Evolutionary conservation across 129 eudicot genomes (phyloP), one percentile per base, ranked within the genome.

Genomic region (Smallanthus sonchifolius): DNA sequence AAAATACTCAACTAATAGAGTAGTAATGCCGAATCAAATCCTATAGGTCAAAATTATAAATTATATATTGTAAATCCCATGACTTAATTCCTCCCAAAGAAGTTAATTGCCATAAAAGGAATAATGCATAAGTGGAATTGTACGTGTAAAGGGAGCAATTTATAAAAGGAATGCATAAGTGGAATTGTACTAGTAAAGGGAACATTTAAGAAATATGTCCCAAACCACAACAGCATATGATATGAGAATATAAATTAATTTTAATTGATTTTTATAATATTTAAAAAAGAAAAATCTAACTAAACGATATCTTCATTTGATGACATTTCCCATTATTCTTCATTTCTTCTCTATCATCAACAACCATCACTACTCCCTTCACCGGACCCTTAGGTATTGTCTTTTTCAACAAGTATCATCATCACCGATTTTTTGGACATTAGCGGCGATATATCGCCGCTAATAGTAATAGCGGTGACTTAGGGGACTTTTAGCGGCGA

Each of bases 31-130:
- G 56, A 36, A 73, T 73, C 30, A 56, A 43, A 72, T 9, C 43
- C 44, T 28, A 28, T 13, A 7, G 28, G 61, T 17, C 35, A 19
- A 19, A 54, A 2, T 19, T 54, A 54, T 54, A 19, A 54, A 2
- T 19, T 54, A 54, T 54, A 54, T 54, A 19, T 17, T 51, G 57
- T 51, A 51, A 71, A 70, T 70, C 34, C 56, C 77, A 57, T 59
- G 43, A 73, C 77, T 14, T 73, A 57, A 59, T 40, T 42, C 57
- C 45, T 14, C 13, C 68, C 42, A 59, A 73, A 38, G 16, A 59
- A 11, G 55, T 52, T 52, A 16, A 52, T 57, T 73, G 55, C 77
- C 69, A 59, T 40, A 59, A 73, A 73, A 59, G 69, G 76, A 72
- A 72, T 42, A 38, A 15, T 54, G 61, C 61, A 54, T 17, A 54